Base-by-base conservation (phyloP, 2,329 filamentous ascomycete species). In the Colletotrichum tofieldiae region DNA sequence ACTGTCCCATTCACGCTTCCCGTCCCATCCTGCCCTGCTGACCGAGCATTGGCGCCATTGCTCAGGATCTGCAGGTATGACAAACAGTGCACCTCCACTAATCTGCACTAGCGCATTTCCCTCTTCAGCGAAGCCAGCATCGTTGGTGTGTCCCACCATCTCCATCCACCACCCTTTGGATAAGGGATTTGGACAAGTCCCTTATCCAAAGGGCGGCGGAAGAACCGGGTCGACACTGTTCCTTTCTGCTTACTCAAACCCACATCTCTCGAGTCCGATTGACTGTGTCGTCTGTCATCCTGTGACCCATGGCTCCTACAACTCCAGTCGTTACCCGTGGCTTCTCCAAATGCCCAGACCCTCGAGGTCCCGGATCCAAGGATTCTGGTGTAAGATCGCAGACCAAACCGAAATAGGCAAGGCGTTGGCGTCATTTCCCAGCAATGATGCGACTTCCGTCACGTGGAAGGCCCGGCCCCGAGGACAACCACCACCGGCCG, bases 51-150 rank as follows among this genome's bases (percentile, higher is more conserved):
- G 45, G 65, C 56, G 59, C 64, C 26, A 59, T 58, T 52, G 65
- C 58, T 51, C 49, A 59, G 65, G 65, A 69, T 59, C 69, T 69
- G 69, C 69, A 60, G 37, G 58, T 59, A 72, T 72, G 69, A 72
- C 69, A 72, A 72, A 72, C 65, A 69, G 65, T 64, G 69, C 69
- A 32, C 32, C 29, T 37, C 52, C 52, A 59, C 69, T 16, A 41
- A 63, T 39, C 4, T 23, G 43, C 41, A 52, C 69, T 72, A 72
- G 69, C 43, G 65, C 23, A 16, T 18, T 63, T 71, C 58, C 64
- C 51, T 52, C 43, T 67, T 63, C 18, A 58, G 68, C 43, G 63
- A 66, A 49, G 45, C 43, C 37, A 58, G 63, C n/a, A 14, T 59
- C 23, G 35, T 41, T n/a, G 14, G 23, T 23, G 23, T 23, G 37